Evolutionary conservation across 225 moss, liverwort and hornwort species (phyloP).

Genomic region (Marchantia paleacea): DNA sequence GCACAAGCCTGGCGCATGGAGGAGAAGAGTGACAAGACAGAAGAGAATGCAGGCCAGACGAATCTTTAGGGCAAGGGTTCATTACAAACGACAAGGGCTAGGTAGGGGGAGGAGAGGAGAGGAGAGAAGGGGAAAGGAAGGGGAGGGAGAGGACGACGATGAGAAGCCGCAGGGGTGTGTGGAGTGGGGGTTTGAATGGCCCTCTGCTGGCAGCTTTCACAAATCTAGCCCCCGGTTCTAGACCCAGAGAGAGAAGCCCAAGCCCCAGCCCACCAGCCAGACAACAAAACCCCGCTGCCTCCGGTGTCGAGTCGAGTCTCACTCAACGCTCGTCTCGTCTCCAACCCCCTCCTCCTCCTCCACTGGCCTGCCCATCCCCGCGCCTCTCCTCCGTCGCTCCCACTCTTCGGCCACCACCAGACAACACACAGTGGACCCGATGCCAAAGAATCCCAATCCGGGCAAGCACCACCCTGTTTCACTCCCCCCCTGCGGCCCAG

Average conservation of each 20-base stretch:
- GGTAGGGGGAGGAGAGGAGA: neutral
- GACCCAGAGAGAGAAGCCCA: neutral
- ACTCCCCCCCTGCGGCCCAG: too few species aligned
- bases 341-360: neutral
- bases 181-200: neutral
- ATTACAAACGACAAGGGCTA: conserved; percentile 10
- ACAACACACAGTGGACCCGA: conserved; percentile 6
- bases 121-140: neutral
- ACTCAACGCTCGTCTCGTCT: neutral
- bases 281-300: neutral
- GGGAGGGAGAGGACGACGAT: neutral
- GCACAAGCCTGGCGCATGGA: neutral
- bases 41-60: neutral
- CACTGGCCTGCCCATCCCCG: too few species aligned
- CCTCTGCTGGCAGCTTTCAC: neutral
- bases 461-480: too few species aligned
- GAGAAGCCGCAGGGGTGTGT: too few species aligned
- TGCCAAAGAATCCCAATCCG: neutral
- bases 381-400: too few species aligned
- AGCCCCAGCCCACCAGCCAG: neutral
- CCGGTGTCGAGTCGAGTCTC: too few species aligned
- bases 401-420: neutral
- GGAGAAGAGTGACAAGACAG: neutral
- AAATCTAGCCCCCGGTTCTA: neutral
- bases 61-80: conserved; percentile 16